phyloP scores from a whole-genome alignment of 129 eudicot species.

The Logfia minima region DNA sequence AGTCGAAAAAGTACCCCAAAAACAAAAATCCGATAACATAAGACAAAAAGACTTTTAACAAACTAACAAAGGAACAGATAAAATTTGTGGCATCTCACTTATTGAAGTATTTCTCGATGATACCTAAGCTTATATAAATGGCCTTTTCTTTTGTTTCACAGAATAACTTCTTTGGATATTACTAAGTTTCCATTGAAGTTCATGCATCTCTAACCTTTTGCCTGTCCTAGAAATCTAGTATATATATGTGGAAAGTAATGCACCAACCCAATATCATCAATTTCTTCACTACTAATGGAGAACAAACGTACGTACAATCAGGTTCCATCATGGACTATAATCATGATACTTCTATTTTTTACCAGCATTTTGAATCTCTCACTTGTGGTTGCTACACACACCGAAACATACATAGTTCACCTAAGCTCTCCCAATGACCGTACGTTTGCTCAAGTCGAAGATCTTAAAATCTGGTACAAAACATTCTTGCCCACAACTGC shows the following conservation, averaged over 20 bases:
- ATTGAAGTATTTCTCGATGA: conserved; percentile 18
- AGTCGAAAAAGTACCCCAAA: no score
- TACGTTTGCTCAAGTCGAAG: conserved; percentile 6
- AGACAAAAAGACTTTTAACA: no score
- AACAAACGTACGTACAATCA: conserved; percentile 4
- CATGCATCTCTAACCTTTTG: neutral
- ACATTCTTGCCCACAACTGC: conserved; percentile 36
- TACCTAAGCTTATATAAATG: conserved; percentile 16
- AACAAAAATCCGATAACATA: no score
- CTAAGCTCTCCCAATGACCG: conserved; percentile 29
- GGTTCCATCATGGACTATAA: conserved; percentile 3
- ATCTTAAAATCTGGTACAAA: conserved; percentile 38
- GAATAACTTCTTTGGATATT: conserved; percentile 19
- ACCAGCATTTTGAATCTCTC: conserved; percentile 20
- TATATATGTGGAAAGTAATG: conserved; percentile 6
- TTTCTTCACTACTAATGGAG: conserved; percentile 20
- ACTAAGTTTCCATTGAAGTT: conserved; percentile 18
- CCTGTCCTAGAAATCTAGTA: conserved; percentile 10
- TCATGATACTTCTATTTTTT: conserved; percentile 17
- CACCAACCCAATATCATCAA: conserved; percentile 26
- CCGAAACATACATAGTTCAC: conserved; percentile 48
- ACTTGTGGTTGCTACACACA: neutral
- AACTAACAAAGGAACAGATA: neutral
- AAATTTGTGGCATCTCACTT: neutral
- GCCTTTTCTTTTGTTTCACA: neutral